These are phyloP conservation scores for Nadsonia commutata DNA, from an alignment of 1,139 yeast genomes.

Conservation along the genomic window DNA sequence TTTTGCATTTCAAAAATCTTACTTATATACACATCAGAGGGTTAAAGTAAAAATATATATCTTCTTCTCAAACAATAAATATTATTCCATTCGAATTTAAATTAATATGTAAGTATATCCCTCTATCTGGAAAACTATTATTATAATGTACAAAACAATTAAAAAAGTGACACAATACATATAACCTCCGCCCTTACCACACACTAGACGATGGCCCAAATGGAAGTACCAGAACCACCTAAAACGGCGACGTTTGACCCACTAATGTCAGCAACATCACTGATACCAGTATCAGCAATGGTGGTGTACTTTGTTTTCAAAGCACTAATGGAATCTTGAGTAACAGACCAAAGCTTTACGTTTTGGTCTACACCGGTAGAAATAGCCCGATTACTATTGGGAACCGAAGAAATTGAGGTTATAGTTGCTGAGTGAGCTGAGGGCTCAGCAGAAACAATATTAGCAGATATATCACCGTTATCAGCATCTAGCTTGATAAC, in stretches of 20 bases:
- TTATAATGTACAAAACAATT: too few relatives aligned
- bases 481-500: conserved; percentile 20
- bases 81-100: too few relatives aligned
- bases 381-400: conserved; percentile 18
- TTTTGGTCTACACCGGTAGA: conserved; percentile 71
- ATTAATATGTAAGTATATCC: too few relatives aligned
- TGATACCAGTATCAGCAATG: conserved; percentile 73
- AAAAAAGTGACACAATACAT: too few relatives aligned
- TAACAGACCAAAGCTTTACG: conserved; percentile 45
- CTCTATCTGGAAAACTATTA: too few relatives aligned
- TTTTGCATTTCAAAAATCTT: too few relatives aligned
- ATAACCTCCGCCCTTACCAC: too few relatives aligned
- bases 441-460: conserved; percentile 24
- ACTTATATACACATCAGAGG: too few relatives aligned
- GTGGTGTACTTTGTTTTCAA: conserved; percentile 47
- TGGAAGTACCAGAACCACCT: not conserved
- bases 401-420: conserved; percentile 39
- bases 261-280: not conserved
- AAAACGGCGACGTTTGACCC: not conserved
- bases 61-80: too few relatives aligned
- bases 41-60: too few relatives aligned
- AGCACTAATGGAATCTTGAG: conserved; percentile 24
- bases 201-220: not conserved
- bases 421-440: conserved; percentile 79
- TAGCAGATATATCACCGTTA: conserved; percentile 11